These are phyloP conservation scores for Plasmodium berghei DNA, from an alignment of 169 alveolate species.

Conservation along the genomic window DNA sequence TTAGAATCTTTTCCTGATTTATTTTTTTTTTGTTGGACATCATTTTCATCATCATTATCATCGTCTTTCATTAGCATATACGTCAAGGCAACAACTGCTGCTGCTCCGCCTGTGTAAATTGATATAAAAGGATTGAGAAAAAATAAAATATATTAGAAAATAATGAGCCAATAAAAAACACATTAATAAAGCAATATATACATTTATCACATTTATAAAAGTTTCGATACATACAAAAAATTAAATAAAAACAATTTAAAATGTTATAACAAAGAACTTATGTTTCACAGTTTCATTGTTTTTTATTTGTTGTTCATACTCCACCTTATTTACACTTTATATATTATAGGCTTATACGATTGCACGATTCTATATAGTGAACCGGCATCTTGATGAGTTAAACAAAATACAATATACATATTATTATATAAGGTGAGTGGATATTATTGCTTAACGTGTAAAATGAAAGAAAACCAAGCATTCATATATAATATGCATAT, in stretches of 20 bases:
- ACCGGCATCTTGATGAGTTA: too few relatives aligned
- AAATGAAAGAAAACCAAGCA: neutral
- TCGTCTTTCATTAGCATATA: conserved; percentile 80
- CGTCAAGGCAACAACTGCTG: conserved; percentile 81
- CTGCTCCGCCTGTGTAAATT: conserved; percentile 78
- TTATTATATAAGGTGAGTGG: neutral
- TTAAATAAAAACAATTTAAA: too few relatives aligned
- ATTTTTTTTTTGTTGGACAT: conserved; percentile 31
- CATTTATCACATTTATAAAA: neutral
- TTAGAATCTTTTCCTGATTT: conserved; percentile 25
- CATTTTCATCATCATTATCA: conserved; percentile 69
- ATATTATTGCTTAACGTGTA: neutral
- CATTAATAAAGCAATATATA: neutral
- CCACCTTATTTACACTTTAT: too few relatives aligned
- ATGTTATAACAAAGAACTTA: too few relatives aligned
- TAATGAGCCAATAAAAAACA: neutral
- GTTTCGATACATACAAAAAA: too few relatives aligned
- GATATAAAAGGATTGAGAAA: neutral
- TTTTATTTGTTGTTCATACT: too few relatives aligned
- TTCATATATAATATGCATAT: neutral
- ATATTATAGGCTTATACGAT: too few relatives aligned
- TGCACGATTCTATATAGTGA: too few relatives aligned
- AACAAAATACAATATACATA: too few relatives aligned
- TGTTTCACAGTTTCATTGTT: too few relatives aligned
- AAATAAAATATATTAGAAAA: neutral